These are phyloP conservation scores for Thermothelomyces thermophilus DNA, from an alignment of 2,329 filamentous ascomycete genomes.

Conservation along the genomic window DNA sequence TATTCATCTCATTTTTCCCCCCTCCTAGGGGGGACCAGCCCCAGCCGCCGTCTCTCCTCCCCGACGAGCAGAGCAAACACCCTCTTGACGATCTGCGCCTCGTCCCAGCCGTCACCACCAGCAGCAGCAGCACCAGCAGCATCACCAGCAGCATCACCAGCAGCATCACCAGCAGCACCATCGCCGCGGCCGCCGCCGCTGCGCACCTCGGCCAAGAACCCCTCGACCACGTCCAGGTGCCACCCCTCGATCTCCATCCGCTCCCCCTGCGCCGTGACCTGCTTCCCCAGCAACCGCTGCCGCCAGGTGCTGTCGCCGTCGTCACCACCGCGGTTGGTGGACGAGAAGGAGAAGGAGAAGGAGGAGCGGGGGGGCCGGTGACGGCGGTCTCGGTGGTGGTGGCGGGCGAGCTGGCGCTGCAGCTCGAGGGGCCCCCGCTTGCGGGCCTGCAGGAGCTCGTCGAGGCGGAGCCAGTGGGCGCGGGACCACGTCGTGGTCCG, in stretches of 20 bases:
- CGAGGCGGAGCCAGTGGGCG: slow-evolving; percentile 48
- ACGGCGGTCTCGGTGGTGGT: background rate
- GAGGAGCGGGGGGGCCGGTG: too few relatives aligned
- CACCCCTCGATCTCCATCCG: slow-evolving; percentile 45
- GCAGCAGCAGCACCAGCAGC: slow-evolving; percentile 30
- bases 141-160: slow-evolving; percentile 37
- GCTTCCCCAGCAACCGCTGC: slow-evolving; percentile 39
- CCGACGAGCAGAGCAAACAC: slow-evolving; percentile 49
- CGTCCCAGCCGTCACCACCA: slow-evolving; percentile 39
- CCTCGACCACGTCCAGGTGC: slow-evolving; percentile 53
- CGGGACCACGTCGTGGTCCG: slow-evolving; percentile 36
- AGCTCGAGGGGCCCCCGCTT: slow-evolving; percentile 38
- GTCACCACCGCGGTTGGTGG: background rate
- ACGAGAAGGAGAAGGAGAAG: background rate
- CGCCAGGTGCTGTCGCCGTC: slow-evolving; percentile 20
- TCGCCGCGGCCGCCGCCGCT: slow-evolving; percentile 30
- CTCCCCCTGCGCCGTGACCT: slow-evolving; percentile 41
- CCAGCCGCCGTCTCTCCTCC: slow-evolving; percentile 36
- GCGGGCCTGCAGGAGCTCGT: slow-evolving; percentile 46
- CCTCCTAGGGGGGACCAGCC: slow-evolving; percentile 19
- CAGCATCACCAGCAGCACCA: slow-evolving; percentile 36
- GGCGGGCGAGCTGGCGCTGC: slow-evolving; percentile 23
- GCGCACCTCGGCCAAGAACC: slow-evolving; percentile 37
- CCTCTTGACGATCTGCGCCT: slow-evolving; percentile 42
- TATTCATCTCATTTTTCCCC: too few relatives aligned